These are phyloP conservation scores for Coemansia sp. DNA, from an alignment of 192 early-diverging fungal species.

Conservation along the genomic window DNA sequence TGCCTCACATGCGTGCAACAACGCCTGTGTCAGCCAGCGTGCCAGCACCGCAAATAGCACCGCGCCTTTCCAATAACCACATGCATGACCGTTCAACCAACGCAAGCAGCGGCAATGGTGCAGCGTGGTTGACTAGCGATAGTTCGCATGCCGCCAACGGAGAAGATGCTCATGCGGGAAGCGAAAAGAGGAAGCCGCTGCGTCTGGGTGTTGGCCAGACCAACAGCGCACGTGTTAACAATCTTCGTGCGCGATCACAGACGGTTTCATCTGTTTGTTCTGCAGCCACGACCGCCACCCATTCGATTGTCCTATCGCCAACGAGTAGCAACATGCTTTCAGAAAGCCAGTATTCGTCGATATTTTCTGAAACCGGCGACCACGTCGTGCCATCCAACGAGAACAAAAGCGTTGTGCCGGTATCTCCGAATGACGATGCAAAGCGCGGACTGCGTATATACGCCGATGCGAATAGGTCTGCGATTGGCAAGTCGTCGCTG, in stretches of 20 bases:
- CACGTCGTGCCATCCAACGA: slow-evolving; percentile 13
- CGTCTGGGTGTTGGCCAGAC: slow-evolving; percentile 4
- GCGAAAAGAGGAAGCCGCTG: slow-evolving; percentile 7
- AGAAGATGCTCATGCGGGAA: background rate
- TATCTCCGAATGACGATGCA: background rate
- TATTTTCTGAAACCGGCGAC: background rate
- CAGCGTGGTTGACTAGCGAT: background rate
- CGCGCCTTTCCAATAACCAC: slow-evolving; percentile 8
- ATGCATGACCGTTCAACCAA: background rate
- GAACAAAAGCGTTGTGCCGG: slow-evolving; percentile 16
- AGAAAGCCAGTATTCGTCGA: slow-evolving; percentile 7
- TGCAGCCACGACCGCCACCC: slow-evolving; percentile 13
- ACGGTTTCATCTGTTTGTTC: slow-evolving; percentile 25
- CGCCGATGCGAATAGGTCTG: slow-evolving; percentile 15
- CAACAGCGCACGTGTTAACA: slow-evolving; percentile 2
- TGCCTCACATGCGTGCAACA: slow-evolving; percentile 38
- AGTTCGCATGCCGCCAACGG: too few species aligned
- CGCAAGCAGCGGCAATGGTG: background rate
- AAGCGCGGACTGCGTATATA: slow-evolving; percentile 20
- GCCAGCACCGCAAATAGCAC: slow-evolving; percentile 31
- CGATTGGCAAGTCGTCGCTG: slow-evolving; percentile 26
- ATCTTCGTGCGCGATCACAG: slow-evolving; percentile 13
- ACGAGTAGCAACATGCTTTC: slow-evolving; percentile 11
- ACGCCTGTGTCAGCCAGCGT: slow-evolving; percentile 42
- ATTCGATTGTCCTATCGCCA: slow-evolving; percentile 23